Evolutionary conservation across 2,329 filamentous ascomycete genomes (phyloP).

Genomic region (Pseudocercospora crystallina): DNA sequence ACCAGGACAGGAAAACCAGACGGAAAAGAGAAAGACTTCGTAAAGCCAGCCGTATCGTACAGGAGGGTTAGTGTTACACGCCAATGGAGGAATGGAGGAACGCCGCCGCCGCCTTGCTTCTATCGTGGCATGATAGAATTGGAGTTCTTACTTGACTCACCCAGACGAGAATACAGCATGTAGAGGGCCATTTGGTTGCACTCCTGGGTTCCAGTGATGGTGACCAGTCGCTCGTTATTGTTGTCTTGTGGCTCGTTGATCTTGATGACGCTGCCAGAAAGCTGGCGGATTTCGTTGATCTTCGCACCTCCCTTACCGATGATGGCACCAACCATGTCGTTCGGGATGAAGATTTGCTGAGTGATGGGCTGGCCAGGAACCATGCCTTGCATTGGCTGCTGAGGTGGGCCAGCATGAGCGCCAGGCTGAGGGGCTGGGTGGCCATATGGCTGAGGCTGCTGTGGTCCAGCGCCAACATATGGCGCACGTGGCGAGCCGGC

Average conservation of each 20-base stretch:
- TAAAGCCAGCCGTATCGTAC: background rate
- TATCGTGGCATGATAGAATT: slow-evolving; percentile 40
- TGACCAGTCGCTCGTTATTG: slow-evolving; percentile 96
- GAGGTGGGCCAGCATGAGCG: slow-evolving; percentile 66
- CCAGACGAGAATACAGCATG: slow-evolving; percentile 97
- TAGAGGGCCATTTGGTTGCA: slow-evolving; percentile 99
- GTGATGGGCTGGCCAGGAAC: slow-evolving; percentile 83
- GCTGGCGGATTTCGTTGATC: slow-evolving; percentile 98
- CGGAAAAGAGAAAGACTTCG: background rate
- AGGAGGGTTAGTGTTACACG: background rate
- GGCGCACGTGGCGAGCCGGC: slow-evolving; percentile 67
- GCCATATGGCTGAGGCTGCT: slow-evolving; percentile 62
- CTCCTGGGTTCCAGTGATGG: slow-evolving; percentile 95
- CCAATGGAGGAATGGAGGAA: background rate
- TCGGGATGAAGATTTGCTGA: slow-evolving; percentile 98
- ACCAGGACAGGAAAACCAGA: too few relatives aligned
- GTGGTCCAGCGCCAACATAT: slow-evolving; percentile 77
- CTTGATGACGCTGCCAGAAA: slow-evolving; percentile 98
- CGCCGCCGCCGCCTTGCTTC: background rate
- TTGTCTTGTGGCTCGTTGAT: slow-evolving; percentile 99
- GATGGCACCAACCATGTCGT: slow-evolving; percentile 99
- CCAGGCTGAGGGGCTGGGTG: slow-evolving; percentile 55
- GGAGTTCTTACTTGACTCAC: slow-evolving; percentile 56
- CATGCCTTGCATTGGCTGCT: slow-evolving; percentile 69
- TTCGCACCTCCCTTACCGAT: slow-evolving; percentile 98